Conservation (phyloP, 75 land plant genomes). For the Pinus albicaulis region DNA sequence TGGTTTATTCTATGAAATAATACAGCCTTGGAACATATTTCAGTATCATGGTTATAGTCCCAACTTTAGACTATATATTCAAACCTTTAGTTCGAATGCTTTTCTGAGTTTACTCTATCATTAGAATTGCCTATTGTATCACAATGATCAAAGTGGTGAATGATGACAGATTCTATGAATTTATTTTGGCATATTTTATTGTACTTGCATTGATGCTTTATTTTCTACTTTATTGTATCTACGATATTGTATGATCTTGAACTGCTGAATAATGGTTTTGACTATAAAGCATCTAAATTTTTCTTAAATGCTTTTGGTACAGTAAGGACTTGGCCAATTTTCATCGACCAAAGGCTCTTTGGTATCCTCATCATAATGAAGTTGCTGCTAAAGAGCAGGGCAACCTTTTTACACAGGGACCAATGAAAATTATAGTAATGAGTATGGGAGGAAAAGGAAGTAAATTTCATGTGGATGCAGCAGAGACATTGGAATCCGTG, state of each 20-base stretch:
- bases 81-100: not conserved
- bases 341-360: too few relatives aligned
- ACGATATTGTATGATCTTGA: not conserved
- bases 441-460: slow-evolving; percentile 90
- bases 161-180: not conserved
- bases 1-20: not conserved
- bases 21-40: not conserved
- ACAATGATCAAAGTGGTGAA: not conserved
- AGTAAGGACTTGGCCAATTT: slow-evolving; percentile 73
- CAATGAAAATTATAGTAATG: slow-evolving; percentile 73
- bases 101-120: not conserved
- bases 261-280: not conserved
- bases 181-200: slow-evolving; percentile 3
- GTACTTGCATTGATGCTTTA: not conserved
- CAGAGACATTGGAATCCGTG: slow-evolving; percentile 72
- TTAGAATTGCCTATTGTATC: not conserved
- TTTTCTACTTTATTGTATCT: not conserved
- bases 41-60: not conserved
- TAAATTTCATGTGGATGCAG: slow-evolving; percentile 83
- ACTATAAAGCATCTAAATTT: not conserved
- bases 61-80: not conserved
- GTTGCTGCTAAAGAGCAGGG: too few relatives aligned
- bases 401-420: too few relatives aligned
- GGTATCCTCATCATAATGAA: too few relatives aligned
- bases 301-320: slow-evolving; percentile 18